Evolutionary conservation across 148 eudicot species (phyloP), one percentile per base, ranked within the genome.

Genomic region (Cornus suecica): DNA sequence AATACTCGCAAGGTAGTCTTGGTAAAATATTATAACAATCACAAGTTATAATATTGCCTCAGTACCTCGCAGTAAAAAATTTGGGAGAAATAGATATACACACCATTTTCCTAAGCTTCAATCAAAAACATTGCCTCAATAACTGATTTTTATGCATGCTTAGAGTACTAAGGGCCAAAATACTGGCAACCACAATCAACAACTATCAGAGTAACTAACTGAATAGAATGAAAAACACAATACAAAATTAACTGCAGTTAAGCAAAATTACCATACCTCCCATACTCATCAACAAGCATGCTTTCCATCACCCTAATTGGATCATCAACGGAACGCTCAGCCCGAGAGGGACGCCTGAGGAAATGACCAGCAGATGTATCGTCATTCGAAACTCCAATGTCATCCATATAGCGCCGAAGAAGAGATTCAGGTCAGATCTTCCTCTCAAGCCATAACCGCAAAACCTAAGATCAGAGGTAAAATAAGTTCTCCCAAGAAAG

Each of bases 281-380:
- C 99, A 85, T 95, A 95, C 71, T 95, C 99, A 80, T 95, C 99
- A 73, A 95, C 97, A 75, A 92, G 90, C 94, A 95, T 90, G 66
- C 94, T 97, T 80, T 92, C 99, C 94, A 92, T 95, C 77, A 84
- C 99, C 83, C 99, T 90, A 28, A 95, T 87, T 67, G 97, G 99
- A 81, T 95, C 97, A 84, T 95, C 99, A 56, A 91, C 88, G 65
- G 97, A 84, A 34, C 99, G 90, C 71, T 95, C 96, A 64, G 88
- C 87, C 76, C 94, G 89, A 72, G 97, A 92, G 72, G 97, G 96
- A 11, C 97, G 97, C 71, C 88, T 92, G 52, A 83, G 83, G 34
- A 85, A 81, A 66, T 82, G 26, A 16, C 86, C 94, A 66, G 82
- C 74, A 80, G 86, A 80, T 24, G 80, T 14, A 56, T 87, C 95